Evolutionary conservation across 108 stramenopile species (phyloP), one percentile per base, ranked within the genome.

Genomic region (Stephanodiscus triporus): DNA sequence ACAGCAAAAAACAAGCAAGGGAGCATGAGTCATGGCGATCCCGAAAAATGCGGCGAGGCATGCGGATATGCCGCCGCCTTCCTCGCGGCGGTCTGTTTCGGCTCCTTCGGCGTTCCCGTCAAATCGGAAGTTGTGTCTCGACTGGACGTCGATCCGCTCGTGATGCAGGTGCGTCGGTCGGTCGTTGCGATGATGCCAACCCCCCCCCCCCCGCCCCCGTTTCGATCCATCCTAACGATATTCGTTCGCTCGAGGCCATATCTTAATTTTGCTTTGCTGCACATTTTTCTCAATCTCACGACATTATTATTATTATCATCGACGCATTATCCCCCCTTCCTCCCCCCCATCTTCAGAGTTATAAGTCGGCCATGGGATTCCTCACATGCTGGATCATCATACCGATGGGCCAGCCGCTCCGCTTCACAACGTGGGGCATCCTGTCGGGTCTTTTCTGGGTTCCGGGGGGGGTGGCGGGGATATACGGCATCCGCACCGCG

Each of bases 401-500:
- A 17, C 58, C 79, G 8, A 32, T 89, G 68, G 88, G 84, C 20
- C 80, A 77, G 70, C 70, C 75, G 2, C 45, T 89, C 61, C 57
- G 60, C 22, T 91, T 84, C 66, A 94, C 93, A 36, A 63, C 76
- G 10, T 91, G 89, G 89, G 93, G 93, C 6, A 72, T 94, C 14
- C 61, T 90, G 29, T 84, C 81, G 49, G 93, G 93, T 14, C 40
- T 90, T 2, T 86, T 91, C 34, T 91, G 93, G 89, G 87, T 87
- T 26, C 82, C 84, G 6, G 90, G 86, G 16, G 87, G 87, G 0
- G 34, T 64, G 3, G 63, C 70, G 53, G 86, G 87, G 9, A 83
- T 88, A 26, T 84, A 78, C 54, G 86, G 72, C 6, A 90, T 94
- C 45, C 81, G 88, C 19, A 83, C 70, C 78, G 89, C 89, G 24